Percentiles rank a stretch among this genome's conserved stretches.
Evolutionary conservation across 495 filamentous ascomycete species (phyloP).

Genomic region (Umbilicaria muhlenbergii): DNA sequence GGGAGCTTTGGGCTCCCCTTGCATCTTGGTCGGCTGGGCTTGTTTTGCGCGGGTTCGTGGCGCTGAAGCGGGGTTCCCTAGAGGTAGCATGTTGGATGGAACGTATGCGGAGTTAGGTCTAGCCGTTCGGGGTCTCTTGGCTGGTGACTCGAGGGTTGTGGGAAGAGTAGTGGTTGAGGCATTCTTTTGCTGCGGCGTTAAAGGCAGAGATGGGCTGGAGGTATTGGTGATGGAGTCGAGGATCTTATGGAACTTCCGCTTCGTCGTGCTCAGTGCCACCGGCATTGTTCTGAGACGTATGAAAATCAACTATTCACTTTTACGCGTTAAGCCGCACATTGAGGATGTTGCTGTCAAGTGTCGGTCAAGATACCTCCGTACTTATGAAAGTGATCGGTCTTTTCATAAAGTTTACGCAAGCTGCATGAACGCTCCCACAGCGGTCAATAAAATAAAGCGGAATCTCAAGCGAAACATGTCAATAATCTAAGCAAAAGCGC

Average conservation of each 20-base stretch:
- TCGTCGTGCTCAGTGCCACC: conserved; percentile 36
- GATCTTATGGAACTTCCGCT: conserved; percentile 39
- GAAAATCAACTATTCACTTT: background rate
- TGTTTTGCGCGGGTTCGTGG: conserved; percentile 13
- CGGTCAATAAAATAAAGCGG: too few species aligned
- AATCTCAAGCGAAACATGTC: too few species aligned
- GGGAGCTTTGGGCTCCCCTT: conserved; percentile 21
- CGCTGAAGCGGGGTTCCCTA: conserved; percentile 25
- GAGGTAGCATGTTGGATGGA: conserved; percentile 17
- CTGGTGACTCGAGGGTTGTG: conserved; percentile 6
- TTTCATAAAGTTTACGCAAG: too few species aligned
- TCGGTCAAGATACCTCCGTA: too few species aligned
- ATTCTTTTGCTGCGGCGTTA: conserved; percentile 10
- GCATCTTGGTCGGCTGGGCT: conserved; percentile 8
- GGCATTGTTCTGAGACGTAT: conserved; percentile 24
- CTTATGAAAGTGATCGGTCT: too few species aligned
- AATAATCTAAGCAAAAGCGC: too few species aligned
- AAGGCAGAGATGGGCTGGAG: conserved; percentile 18
- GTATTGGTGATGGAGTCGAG: conserved; percentile 39
- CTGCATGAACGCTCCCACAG: too few species aligned
- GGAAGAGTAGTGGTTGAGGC: conserved; percentile 13
- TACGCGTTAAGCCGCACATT: too few species aligned
- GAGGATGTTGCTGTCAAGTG: too few species aligned
- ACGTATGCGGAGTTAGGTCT: conserved; percentile 17
- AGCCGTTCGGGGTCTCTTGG: conserved; percentile 14